Conservation (phyloP, 768 basidiomycete genomes). For the Agrocybe praecox region DNA sequence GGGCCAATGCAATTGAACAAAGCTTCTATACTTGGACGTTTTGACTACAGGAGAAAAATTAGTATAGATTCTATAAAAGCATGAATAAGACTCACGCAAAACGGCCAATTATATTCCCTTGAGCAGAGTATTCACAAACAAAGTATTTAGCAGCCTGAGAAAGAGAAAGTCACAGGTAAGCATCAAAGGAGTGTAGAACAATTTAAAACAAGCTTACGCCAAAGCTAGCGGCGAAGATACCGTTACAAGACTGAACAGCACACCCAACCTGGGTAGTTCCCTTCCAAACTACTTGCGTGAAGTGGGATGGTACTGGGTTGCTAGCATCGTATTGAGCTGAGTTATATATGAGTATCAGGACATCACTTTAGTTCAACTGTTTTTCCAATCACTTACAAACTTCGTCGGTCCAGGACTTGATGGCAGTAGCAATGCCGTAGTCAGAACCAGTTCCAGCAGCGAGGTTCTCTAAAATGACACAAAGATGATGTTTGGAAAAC, state of each 20-base stretch:
- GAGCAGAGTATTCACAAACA: conserved; percentile 70
- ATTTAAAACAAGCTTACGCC: conserved; percentile 43
- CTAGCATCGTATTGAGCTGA: conserved; percentile 57
- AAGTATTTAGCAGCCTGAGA: conserved; percentile 55
- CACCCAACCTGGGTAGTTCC: conserved; percentile 64
- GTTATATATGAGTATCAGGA: background rate
- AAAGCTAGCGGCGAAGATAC: conserved; percentile 57
- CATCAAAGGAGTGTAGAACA: background rate
- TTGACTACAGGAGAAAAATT: conserved; percentile 29
- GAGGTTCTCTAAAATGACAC: conserved; percentile 59
- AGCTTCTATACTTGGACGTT: conserved; percentile 45
- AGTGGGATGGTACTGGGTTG: conserved; percentile 65
- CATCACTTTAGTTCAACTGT: background rate
- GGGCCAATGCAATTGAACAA: background rate
- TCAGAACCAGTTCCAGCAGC: conserved; percentile 67
- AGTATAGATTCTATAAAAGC: background rate
- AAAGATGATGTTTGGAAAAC: background rate
- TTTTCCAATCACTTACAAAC: conserved; percentile 45
- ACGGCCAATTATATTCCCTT: conserved; percentile 65
- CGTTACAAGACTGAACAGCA: conserved; percentile 55
- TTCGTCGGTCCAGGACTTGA: conserved; percentile 71
- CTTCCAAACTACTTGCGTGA: conserved; percentile 82
- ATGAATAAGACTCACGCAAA: conserved; percentile 51
- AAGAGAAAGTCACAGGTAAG: conserved; percentile 5
- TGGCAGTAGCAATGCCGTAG: conserved; percentile 50